Conservation (phyloP, 805 yeast genomes). For the Hanseniaspora nectarophila region DNA sequence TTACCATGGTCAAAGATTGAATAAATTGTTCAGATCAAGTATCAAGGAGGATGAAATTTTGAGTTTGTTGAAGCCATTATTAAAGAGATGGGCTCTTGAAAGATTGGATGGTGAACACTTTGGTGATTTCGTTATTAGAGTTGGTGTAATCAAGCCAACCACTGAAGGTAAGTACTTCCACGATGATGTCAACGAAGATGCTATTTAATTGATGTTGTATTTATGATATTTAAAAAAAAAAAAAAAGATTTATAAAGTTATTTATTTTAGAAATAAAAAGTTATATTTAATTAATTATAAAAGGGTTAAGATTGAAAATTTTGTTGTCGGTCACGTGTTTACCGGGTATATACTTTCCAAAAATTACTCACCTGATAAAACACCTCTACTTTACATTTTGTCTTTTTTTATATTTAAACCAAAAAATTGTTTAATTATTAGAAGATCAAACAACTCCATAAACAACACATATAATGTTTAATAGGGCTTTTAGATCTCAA, state of each 20-base stretch:
- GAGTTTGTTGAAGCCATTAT: slow-evolving; percentile 64
- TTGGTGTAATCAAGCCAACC: slow-evolving; percentile 79
- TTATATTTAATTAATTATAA: too few species aligned
- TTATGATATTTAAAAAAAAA: too few species aligned
- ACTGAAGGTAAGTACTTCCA: slow-evolving; percentile 87
- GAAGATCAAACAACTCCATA: too few species aligned
- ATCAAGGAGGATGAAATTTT: slow-evolving; percentile 84
- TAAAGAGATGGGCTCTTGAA: slow-evolving; percentile 89
- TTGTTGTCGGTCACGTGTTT: too few species aligned
- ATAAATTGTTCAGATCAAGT: slow-evolving; percentile 78
- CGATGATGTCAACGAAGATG: slow-evolving; percentile 79
- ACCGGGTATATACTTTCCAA: too few species aligned
- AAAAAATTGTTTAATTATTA: too few species aligned
- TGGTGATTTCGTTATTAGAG: slow-evolving; percentile 83
- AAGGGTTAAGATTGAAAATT: too few species aligned
- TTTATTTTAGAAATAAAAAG: too few species aligned
- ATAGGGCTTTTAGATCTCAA: not conserved
- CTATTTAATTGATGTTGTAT: slow-evolving; percentile 31
- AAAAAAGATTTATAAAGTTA: not conserved
- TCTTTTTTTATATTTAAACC: too few species aligned
- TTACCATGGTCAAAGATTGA: slow-evolving; percentile 81
- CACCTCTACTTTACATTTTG: too few species aligned
- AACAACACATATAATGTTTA: too few species aligned
- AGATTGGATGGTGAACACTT: slow-evolving; percentile 86
- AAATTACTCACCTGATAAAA: too few species aligned